Evolutionary conservation across 2,329 filamentous ascomycete species (phyloP), one percentile per base, ranked within the genome.

Genomic region (Byssothecium circinans): DNA sequence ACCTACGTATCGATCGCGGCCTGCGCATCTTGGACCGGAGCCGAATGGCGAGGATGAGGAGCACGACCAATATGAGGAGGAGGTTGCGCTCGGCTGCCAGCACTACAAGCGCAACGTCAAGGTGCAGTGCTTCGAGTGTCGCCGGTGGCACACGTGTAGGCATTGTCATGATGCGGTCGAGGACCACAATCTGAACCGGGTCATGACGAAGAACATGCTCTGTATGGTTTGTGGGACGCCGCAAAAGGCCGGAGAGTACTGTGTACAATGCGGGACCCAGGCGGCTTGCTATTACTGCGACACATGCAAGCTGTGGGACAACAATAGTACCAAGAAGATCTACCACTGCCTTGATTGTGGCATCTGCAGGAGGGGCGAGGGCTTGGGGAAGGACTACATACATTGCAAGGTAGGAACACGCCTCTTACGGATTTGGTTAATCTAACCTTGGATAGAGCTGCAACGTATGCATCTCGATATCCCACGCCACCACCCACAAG

Each of bases 61-160:
- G 42, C 69, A 79, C 32, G 77, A 81, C 25, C 68, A 73, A 6
- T 78, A 78, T 11, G 77, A 79, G 33, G 73, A 76, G 2, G 61
- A 66, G 14, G 54, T 65, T 1, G 54, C 62, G 18, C 76, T 96
- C 4, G 94, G 94, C 0, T 99, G 94, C 69, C 79, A 86, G 61
- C 94, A 99, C 72, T 99, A 99, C 70, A 89, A 89, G 65, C 85
- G 94, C 54, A 97, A 97, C 61, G 90, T 99, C 60, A 97, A 97
- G 71, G 76, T 97, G 27, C 91, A 99, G 73, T 99, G 94, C 70
- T 89, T 83, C 56, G 86, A 88, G 20, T 99, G 94, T 73, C 83
- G 86, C 60, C 86, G 82, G 62, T 99, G 94, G 94, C 95, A 96
- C 65, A 89, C 92, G 0, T 99, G 94, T 68, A 86, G 94, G 15